A percentile compares a stretch with the other conserved stretches of the same genome.
Conservation (phyloP, 306 rosid genomes). For the Sophora flavescens region DNA sequence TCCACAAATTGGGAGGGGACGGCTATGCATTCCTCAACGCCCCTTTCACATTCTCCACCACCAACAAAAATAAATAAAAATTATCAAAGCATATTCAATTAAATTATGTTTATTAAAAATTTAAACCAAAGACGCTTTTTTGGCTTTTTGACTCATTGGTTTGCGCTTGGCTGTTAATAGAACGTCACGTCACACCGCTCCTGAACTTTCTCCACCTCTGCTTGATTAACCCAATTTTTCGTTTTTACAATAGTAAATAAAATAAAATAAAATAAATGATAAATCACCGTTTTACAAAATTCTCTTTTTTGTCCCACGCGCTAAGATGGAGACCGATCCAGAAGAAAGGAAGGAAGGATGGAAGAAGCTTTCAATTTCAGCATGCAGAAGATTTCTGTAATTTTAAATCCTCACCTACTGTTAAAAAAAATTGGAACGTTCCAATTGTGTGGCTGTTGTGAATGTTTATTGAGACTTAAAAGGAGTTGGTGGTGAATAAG, state of each 20-base stretch:
- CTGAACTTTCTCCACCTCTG: slow-evolving; percentile 22
- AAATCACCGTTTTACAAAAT: neutral
- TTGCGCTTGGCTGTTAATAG: slow-evolving; percentile 35
- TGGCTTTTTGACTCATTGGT: slow-evolving; percentile 30
- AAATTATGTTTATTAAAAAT: neutral
- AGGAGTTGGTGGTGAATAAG: slow-evolving; percentile 47
- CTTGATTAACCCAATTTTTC: neutral
- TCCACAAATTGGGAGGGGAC: slow-evolving; percentile 42
- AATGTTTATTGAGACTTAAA: slow-evolving; percentile 48
- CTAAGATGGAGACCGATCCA: slow-evolving; percentile 28
- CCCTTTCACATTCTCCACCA: slow-evolving; percentile 39
- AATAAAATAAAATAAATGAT: neutral
- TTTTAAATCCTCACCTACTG: slow-evolving; percentile 37
- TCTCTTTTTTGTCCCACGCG: slow-evolving; percentile 31
- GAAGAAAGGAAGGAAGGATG: slow-evolving; percentile 3
- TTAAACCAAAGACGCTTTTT: slow-evolving; percentile 14
- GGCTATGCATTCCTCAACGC: slow-evolving; percentile 33
- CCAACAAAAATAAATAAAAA: neutral
- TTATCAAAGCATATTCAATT: neutral
- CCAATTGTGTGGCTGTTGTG: slow-evolving; percentile 47
- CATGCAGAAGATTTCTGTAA: slow-evolving; percentile 34
- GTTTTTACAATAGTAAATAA: neutral
- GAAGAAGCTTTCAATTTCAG: slow-evolving; percentile 33
- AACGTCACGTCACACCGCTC: slow-evolving; percentile 32
- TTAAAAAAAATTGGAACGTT: slow-evolving; percentile 33